Percentiles rank a stretch among this genome's conserved stretches.
phyloP scores from a whole-genome alignment of 2,329 filamentous ascomycete species.

The Dactylonectria macrodidyma region DNA sequence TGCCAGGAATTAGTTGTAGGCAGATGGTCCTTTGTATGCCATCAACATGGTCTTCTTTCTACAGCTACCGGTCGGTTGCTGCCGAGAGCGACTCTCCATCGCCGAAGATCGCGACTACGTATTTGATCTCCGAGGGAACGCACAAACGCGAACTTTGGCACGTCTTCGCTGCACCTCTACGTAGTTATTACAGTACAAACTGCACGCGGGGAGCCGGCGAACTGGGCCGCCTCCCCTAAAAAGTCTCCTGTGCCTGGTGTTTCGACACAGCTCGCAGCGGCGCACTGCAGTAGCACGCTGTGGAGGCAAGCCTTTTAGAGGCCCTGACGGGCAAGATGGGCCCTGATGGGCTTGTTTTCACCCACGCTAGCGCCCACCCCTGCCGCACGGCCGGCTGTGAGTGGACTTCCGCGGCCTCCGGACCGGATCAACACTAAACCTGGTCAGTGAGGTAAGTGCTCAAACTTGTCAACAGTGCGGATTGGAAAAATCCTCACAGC shows the following conservation, averaged over 20 bases:
- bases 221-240: not conserved
- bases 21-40: not conserved
- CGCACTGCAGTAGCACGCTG: constrained; percentile 21
- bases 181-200: not conserved
- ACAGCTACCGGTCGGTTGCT: not conserved
- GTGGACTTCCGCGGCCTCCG: constrained; percentile 47
- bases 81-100: not conserved
- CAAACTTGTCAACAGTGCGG: constrained; percentile 57
- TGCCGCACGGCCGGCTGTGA: constrained; percentile 44
- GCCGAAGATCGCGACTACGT: not conserved
- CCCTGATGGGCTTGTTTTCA: constrained; percentile 14
- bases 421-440: constrained; percentile 59
- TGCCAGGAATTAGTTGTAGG: not conserved
- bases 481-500: constrained; percentile 60
- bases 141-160: no score
- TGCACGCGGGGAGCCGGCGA: not conserved
- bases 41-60: not conserved
- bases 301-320: constrained; percentile 1
- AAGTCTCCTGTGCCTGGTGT: constrained; percentile 5
- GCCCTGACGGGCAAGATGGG: constrained; percentile 5
- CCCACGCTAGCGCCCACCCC: constrained; percentile 33
- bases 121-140: no score
- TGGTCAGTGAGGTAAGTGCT: constrained; percentile 53
- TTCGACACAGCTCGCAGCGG: not conserved
- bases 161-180: no score